Base-by-base conservation (phyloP, 805 yeast genomes). In the Komagataella mondaviorum region DNA sequence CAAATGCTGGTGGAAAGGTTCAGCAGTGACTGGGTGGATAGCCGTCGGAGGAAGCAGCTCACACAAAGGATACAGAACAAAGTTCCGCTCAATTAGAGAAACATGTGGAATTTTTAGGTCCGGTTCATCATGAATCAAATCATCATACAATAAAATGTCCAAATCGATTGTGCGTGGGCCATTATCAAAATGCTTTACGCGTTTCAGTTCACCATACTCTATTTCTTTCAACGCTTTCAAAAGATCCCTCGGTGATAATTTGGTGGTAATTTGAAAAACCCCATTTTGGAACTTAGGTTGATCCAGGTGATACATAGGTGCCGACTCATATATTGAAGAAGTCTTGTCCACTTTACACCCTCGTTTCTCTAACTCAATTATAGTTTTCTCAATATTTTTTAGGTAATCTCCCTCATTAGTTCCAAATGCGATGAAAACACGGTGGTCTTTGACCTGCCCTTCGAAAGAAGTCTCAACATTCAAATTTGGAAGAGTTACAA, bases 161-260 rank as follows among this genome's bases (percentile, higher is more conserved):
- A 93, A 71, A 61, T 93, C 99, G 51, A 93, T 85, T 10, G 87
- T 69, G 53, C 99, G 72, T 6, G 99, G 99, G 0, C 99, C 96
- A 63, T 93, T 93, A 12, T 85, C 90, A 56, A 88, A 74, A 46
- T 80, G 68, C 63, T 93, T 93, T 20, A 83, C 82, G 46, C 99
- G 71, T 4, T 76, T 71, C 43, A 90, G 69, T 12, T 75, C 75
- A 6, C 79, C 71, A 59, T 88, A 88, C 64, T 93, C 99, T 47
- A 93, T 84, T 23, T 75, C 70, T 61, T 93, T 91, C 53, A 90
- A 65, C 6, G 72, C 66, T 18, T 63, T 62, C 36, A 93, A 68
- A 14, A 93, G 67, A 0, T 78, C 82, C 39, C 72, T 70, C 1
- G 99, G 98, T 3, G 71, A 56, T 17, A 83, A 70, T 0, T 56